Conservation (phyloP, 2,329 filamentous ascomycete genomes). For the Fonsecaea nubica region DNA sequence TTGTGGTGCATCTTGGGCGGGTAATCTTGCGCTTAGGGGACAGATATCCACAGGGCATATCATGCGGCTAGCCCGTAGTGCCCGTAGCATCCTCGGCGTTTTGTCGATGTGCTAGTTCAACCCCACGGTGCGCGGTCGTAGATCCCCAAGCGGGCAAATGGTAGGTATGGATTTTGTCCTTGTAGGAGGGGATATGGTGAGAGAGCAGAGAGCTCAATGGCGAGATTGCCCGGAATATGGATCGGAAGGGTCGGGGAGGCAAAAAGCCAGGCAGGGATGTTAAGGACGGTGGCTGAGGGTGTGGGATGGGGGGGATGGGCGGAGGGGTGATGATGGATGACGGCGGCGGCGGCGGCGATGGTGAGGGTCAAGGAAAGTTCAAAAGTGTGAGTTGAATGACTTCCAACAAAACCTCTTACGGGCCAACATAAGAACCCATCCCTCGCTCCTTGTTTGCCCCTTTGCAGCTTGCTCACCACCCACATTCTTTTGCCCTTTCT, state of each 20-base stretch:
- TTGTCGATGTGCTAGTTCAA: background rate
- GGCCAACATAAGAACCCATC: background rate
- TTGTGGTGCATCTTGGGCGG: slow-evolving; percentile 23
- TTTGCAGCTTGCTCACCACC: background rate
- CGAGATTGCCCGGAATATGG: background rate
- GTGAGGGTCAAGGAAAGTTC: background rate
- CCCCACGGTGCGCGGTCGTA: slow-evolving; percentile 2
- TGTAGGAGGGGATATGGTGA: too few species aligned
- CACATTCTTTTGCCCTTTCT: slow-evolving; percentile 6
- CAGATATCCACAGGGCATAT: background rate
- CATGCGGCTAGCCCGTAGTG: background rate
- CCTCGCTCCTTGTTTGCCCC: background rate
- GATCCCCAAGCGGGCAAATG: background rate
- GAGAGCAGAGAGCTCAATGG: background rate
- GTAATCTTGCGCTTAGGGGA: slow-evolving; percentile 42
- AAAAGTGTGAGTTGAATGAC: background rate
- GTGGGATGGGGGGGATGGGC: background rate
- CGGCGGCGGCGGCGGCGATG: background rate
- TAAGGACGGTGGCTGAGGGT: background rate
- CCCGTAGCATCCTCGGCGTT: background rate
- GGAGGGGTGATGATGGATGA: slow-evolving; percentile 1
- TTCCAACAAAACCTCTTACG: slow-evolving; percentile 6
- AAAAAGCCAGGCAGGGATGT: background rate
- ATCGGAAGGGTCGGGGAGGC: background rate
- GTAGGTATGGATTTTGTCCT: too few species aligned